These are phyloP conservation scores for Linnemannia exigua DNA, from an alignment of 192 early-diverging fungal genomes.

Conservation along the genomic window DNA sequence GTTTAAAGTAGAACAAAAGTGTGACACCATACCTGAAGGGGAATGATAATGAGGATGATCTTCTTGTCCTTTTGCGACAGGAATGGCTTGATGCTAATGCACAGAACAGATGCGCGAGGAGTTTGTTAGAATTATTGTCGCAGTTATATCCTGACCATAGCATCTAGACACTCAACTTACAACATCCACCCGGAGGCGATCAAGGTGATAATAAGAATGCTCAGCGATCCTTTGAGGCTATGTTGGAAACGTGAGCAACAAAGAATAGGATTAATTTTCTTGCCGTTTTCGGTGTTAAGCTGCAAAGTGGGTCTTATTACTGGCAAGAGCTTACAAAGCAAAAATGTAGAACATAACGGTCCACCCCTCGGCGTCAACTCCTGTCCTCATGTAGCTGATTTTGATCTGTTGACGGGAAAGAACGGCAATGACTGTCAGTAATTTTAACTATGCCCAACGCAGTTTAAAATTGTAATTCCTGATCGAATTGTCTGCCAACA, in stretches of 20 bases:
- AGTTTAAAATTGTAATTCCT: too few relatives aligned
- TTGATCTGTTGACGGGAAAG: slow-evolving; percentile 49
- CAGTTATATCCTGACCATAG: neutral
- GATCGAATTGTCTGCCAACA: neutral
- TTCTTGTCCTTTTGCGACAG: slow-evolving; percentile 66
- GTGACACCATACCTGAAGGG: slow-evolving; percentile 65
- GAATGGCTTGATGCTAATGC: slow-evolving; percentile 65
- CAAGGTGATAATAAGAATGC: slow-evolving; percentile 66
- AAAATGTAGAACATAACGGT: slow-evolving; percentile 69
- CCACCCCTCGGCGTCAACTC: slow-evolving; percentile 65
- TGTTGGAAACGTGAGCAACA: neutral
- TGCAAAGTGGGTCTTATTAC: neutral
- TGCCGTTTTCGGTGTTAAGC: neutral
- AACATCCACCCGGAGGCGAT: slow-evolving; percentile 72
- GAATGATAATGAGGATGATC: slow-evolving; percentile 66
- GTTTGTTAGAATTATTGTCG: neutral
- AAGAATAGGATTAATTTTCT: neutral
- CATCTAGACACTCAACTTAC: slow-evolving; percentile 18
- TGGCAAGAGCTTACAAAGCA: slow-evolving; percentile 56
- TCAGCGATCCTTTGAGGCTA: slow-evolving; percentile 66
- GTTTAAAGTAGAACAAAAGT: neutral
- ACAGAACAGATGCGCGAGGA: neutral
- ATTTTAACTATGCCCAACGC: neutral
- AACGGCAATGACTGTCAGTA: neutral
- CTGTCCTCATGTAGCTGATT: slow-evolving; percentile 63